Evolutionary conservation across 75 land plant genomes (phyloP).

Genomic region (Cryptomeria japonica): DNA sequence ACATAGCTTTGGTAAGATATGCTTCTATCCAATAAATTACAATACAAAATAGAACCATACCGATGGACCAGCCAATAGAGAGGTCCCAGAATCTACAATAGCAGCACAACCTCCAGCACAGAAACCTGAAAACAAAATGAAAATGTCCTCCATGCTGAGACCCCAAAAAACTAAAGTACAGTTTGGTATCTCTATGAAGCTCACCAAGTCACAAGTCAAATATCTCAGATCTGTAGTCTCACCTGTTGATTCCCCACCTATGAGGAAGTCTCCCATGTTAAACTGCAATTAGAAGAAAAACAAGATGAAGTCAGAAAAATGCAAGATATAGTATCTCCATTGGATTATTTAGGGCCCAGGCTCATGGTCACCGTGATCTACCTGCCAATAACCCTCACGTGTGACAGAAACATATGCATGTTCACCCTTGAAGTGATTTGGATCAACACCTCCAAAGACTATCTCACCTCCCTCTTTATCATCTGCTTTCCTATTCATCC

Average conservation of each 20-base stretch:
- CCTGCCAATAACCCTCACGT: constrained; percentile 97
- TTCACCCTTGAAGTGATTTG: constrained; percentile 84
- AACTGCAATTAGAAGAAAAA: constrained; percentile 42
- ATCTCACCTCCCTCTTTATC: constrained; percentile 90
- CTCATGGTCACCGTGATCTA: constrained; percentile 13
- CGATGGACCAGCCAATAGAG: constrained; percentile 62
- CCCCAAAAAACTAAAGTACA: background rate
- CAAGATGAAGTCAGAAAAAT: background rate
- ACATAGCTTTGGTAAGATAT: background rate
- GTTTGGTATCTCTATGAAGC: background rate
- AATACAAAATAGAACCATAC: constrained; percentile 23
- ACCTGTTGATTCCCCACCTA: constrained; percentile 73
- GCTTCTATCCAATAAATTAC: background rate
- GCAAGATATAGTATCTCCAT: background rate
- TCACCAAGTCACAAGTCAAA: background rate
- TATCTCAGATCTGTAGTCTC: background rate
- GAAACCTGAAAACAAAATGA: constrained; percentile 44
- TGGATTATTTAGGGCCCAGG: background rate
- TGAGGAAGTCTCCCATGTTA: constrained; percentile 83
- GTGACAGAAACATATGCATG: constrained; percentile 90
- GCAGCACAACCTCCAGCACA: constrained; percentile 82
- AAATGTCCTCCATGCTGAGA: constrained; percentile 2
- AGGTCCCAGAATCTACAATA: constrained; percentile 93
- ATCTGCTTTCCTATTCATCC: constrained; percentile 80
- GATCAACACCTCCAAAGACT: constrained; percentile 93